Conservation (phyloP, 345 rosid genomes). For the Hibiscus tridactylites region DNA sequence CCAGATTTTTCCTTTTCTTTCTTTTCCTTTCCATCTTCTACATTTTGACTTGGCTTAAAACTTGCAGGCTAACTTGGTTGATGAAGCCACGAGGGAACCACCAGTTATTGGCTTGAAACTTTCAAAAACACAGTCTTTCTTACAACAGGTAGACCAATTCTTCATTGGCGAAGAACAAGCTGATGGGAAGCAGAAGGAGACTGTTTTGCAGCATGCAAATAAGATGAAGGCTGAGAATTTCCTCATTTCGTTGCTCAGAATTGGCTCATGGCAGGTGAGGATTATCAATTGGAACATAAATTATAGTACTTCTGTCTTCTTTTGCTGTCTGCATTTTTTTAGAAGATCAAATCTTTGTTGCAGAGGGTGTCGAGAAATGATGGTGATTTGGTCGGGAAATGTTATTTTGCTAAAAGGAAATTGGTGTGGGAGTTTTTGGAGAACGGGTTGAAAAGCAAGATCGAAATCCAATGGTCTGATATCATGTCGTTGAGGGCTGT, state of each 20-base stretch:
- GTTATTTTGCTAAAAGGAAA: constrained; percentile 45
- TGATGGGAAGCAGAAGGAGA: background rate
- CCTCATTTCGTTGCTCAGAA: constrained; percentile 15
- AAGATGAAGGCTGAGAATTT: constrained; percentile 8
- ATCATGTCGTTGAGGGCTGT: constrained; percentile 13
- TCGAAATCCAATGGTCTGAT: constrained; percentile 29
- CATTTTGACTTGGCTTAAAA: background rate
- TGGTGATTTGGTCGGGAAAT: constrained; percentile 47
- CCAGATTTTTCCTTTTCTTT: background rate
- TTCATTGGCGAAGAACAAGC: background rate
- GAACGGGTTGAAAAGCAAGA: constrained; percentile 31
- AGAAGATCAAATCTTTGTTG: background rate
- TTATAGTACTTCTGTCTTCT: too few relatives aligned
- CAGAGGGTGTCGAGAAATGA: constrained; percentile 30
- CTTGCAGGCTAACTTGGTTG: background rate
- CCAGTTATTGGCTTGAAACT: background rate
- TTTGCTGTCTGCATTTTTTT: background rate
- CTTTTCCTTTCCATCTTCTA: background rate
- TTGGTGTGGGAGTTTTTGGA: constrained; percentile 59
- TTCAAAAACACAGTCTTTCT: too few relatives aligned
- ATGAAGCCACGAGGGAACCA: background rate
- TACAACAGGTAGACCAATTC: too few relatives aligned
- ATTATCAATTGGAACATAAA: background rate
- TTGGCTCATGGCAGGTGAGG: constrained; percentile 45
- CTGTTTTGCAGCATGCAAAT: background rate